phyloP scores from a whole-genome alignment of 345 rosid genomes.

The Hibiscus tridactylites region DNA sequence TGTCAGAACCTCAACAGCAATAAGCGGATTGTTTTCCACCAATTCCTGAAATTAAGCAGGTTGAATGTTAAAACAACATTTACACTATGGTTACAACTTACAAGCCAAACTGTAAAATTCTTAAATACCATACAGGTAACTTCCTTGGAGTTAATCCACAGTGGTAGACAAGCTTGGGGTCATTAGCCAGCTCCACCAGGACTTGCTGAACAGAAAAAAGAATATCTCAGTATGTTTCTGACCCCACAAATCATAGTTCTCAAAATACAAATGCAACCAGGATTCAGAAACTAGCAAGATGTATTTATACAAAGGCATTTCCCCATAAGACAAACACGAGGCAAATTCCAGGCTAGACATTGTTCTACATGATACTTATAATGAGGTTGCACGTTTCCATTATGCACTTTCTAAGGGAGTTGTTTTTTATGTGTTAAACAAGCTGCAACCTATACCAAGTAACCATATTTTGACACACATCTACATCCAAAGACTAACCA shows the following conservation, averaged over 20 bases:
- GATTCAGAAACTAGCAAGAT: neutral
- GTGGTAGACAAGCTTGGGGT: constrained; percentile 85
- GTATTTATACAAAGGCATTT: neutral
- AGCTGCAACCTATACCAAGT: neutral
- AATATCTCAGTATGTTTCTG: constrained; percentile 8
- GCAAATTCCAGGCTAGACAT: no score
- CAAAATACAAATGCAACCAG: neutral
- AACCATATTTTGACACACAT: neutral
- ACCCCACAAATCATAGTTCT: neutral
- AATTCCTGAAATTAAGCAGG: constrained; percentile 53
- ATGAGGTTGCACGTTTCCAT: no score
- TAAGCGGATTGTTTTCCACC: constrained; percentile 90
- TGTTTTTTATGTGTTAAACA: neutral
- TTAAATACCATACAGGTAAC: constrained; percentile 63
- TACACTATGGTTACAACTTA: neutral
- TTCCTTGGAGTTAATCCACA: constrained; percentile 88
- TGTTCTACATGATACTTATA: no score
- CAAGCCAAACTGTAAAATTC: neutral
- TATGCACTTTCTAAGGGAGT: no score
- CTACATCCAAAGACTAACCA: neutral
- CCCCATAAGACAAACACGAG: neutral
- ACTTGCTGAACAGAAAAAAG: constrained; percentile 50
- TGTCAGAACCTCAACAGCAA: constrained; percentile 89
- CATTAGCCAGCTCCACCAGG: constrained; percentile 59
- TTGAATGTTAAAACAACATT: constrained; percentile 15